Evolutionary conservation across 768 basidiomycete genomes (phyloP).

Genomic region (Obba rivulosa): DNA sequence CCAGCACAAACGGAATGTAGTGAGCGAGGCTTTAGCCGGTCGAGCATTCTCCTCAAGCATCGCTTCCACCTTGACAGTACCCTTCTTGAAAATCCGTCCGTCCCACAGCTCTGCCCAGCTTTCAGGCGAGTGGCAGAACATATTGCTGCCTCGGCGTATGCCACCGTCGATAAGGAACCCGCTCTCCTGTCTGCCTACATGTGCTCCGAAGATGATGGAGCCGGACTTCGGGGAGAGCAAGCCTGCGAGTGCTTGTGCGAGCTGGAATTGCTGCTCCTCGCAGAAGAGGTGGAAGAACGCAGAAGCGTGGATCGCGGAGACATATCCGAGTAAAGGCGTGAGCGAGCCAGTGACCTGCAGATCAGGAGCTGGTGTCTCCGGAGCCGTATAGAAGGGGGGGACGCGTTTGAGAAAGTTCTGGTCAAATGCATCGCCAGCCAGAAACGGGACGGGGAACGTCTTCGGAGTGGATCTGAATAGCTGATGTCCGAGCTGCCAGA

Average conservation of each 20-base stretch:
- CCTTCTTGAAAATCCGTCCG: constrained; percentile 29
- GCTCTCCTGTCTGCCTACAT: constrained; percentile 27
- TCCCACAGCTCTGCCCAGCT: constrained; percentile 35
- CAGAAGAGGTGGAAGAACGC: constrained; percentile 48
- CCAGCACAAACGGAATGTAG: too few relatives aligned
- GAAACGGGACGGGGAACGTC: constrained; percentile 49
- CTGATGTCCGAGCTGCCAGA: constrained; percentile 59
- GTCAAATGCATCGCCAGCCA: constrained; percentile 52
- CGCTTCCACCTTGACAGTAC: constrained; percentile 24
- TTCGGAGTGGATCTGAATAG: constrained; percentile 49
- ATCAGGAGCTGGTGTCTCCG: constrained; percentile 13
- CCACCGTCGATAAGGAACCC: too few relatives aligned
- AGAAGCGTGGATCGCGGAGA: constrained; percentile 46
- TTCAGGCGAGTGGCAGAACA: constrained; percentile 31
- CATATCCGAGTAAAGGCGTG: constrained; percentile 38
- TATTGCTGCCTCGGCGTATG: constrained; percentile 2
- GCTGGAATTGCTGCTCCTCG: constrained; percentile 31
- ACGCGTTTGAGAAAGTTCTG: constrained; percentile 29
- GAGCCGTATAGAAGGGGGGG: neutral
- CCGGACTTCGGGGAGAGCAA: constrained; percentile 36
- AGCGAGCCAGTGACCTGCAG: constrained; percentile 32
- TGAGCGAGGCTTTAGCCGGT: too few relatives aligned
- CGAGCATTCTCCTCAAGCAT: constrained; percentile 6
- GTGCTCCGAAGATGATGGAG: constrained; percentile 39
- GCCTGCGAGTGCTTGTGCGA: constrained; percentile 34